A percentile compares a stretch with the other conserved stretches of the same genome.
These are phyloP conservation scores for Schoenoplectus tabernaemontani DNA, from an alignment of 202 grass and related monocot species.

Conservation along the genomic window DNA sequence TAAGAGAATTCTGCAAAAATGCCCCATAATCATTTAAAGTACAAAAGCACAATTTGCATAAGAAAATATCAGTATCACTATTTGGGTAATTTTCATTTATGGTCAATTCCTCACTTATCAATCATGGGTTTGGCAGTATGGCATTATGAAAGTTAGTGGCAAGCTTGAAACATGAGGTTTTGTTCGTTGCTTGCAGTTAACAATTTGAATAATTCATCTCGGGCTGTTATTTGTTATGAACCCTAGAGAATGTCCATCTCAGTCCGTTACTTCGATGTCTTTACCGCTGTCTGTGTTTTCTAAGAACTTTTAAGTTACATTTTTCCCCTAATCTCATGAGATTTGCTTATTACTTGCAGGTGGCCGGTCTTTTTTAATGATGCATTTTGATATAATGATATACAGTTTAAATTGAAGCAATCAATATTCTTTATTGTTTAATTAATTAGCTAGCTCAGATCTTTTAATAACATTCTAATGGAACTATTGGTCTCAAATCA, in stretches of 20 bases:
- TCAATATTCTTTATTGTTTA: background rate
- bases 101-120: background rate
- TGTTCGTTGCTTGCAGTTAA: background rate
- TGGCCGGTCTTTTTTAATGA: slow-evolving; percentile 1
- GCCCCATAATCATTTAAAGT: background rate
- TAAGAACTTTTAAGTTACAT: background rate
- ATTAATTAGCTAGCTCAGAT: background rate
- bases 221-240: background rate
- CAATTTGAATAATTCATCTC: background rate
- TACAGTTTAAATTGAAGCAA: background rate
- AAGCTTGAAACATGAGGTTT: background rate
- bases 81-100: background rate
- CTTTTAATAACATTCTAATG: background rate
- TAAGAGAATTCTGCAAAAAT: background rate
- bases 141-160: background rate
- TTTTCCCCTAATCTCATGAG: background rate
- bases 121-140: background rate
- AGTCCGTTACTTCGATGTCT: background rate
- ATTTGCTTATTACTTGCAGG: slow-evolving; percentile 1
- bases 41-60: background rate
- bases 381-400: background rate
- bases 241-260: background rate
- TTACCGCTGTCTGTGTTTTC: background rate
- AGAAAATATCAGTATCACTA: background rate
- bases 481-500: background rate